Conservation (phyloP, 768 basidiomycete genomes). For the Tremella yokohamensis region DNA sequence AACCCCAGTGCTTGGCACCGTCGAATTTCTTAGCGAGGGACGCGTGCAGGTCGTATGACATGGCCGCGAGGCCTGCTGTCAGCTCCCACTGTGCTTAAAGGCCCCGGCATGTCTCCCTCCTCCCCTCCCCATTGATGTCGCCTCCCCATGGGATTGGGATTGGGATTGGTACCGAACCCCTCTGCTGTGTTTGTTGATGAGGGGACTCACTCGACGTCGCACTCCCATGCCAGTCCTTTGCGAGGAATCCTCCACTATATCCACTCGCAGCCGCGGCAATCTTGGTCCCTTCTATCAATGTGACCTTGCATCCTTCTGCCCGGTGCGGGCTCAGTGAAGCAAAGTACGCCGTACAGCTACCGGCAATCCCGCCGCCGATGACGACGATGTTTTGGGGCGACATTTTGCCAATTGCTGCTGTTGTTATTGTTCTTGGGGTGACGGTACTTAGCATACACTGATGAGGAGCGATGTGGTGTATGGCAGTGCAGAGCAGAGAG, state of each 20-base stretch:
- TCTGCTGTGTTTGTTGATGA: neutral
- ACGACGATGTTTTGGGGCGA: slow-evolving; percentile 59
- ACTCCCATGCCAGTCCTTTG: slow-evolving; percentile 68
- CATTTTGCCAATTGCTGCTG: neutral
- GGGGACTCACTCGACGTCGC: slow-evolving; percentile 36
- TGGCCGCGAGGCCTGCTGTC: slow-evolving; percentile 56
- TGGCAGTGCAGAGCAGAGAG: too few species aligned
- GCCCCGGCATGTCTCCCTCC: neutral
- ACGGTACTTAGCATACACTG: too few species aligned
- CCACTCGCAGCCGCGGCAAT: slow-evolving; percentile 61
- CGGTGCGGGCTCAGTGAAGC: slow-evolving; percentile 54
- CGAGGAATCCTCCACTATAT: slow-evolving; percentile 58
- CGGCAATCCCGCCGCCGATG: slow-evolving; percentile 82
- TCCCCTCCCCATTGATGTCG: neutral
- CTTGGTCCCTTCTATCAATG: slow-evolving; percentile 69
- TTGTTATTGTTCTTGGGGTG: too few species aligned
- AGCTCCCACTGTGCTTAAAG: slow-evolving; percentile 1
- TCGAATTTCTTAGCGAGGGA: slow-evolving; percentile 66
- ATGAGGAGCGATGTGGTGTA: too few species aligned
- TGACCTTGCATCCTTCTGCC: slow-evolving; percentile 47
- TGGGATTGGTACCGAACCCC: neutral
- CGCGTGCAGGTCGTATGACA: slow-evolving; percentile 73
- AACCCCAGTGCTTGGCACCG: slow-evolving; percentile 75
- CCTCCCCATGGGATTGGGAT: neutral
- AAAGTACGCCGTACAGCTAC: slow-evolving; percentile 78